Percentiles rank a stretch among this genome's conserved stretches.
phyloP scores from a whole-genome alignment of 2,329 filamentous ascomycete species.

The Cytospora schulzeri region DNA sequence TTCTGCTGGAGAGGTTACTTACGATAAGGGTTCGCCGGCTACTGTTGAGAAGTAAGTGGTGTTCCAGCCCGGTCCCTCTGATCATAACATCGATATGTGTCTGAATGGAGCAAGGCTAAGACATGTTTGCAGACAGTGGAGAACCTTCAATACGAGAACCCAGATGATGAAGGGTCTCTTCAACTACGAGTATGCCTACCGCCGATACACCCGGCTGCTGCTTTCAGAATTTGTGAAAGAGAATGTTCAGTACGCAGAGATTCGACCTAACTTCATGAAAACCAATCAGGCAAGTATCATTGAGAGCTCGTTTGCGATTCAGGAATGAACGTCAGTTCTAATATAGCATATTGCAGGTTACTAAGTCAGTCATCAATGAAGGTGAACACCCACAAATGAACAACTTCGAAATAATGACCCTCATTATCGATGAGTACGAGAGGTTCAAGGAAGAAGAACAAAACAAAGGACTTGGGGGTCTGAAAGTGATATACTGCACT shows the following conservation, averaged over 20 bases:
- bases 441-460: constrained; percentile 44
- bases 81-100: not conserved
- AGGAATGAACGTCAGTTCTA: too few species aligned
- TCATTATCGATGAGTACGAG: constrained; percentile 59
- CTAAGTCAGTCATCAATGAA: too few species aligned
- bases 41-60: not conserved
- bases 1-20: constrained; percentile 52
- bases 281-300: constrained; percentile 56
- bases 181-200: constrained; percentile 66
- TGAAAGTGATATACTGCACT: constrained; percentile 74
- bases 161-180: constrained; percentile 74
- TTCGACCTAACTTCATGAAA: constrained; percentile 69
- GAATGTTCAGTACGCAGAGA: constrained; percentile 71
- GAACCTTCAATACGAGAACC: constrained; percentile 68
- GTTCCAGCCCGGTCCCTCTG: too few species aligned
- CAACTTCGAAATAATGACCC: constrained; percentile 61
- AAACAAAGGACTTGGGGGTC: constrained; percentile 56
- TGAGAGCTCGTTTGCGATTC: constrained; percentile 47
- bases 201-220: constrained; percentile 59
- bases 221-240: constrained; percentile 65
- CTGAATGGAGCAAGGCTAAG: too few species aligned
- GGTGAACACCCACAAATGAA: too few species aligned
- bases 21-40: not conserved
- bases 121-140: constrained; percentile 48
- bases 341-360: too few species aligned